Conservation (phyloP, 495 filamentous ascomycete species). For the Talaromyces adpressus region DNA sequence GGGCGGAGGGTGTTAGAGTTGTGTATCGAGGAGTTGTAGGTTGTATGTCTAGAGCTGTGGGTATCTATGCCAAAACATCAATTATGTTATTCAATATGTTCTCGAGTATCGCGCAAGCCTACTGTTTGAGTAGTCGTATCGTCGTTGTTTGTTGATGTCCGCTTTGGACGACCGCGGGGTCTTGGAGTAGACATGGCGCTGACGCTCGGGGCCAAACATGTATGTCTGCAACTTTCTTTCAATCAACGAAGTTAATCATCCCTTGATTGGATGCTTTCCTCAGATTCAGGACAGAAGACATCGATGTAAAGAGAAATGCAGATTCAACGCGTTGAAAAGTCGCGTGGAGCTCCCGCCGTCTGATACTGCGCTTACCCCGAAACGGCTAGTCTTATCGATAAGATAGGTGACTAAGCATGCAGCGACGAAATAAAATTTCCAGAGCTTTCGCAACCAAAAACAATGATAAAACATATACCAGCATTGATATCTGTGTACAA, state of each 20-base stretch:
- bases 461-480: not conserved
- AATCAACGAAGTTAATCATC: not conserved
- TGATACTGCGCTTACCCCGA: not conserved
- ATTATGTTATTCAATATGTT: not conserved
- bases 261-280: not conserved
- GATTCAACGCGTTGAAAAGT: constrained; percentile 4
- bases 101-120: not conserved
- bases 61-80: not conserved
- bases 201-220: not conserved
- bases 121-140: constrained; percentile 2
- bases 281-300: not conserved
- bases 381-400: constrained; percentile 28
- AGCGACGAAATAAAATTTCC: constrained; percentile 8
- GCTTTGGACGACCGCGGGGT: constrained; percentile 20
- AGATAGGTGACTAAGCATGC: constrained; percentile 23
- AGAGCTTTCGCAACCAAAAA: not conserved
- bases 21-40: constrained; percentile 34
- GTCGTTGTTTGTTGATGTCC: constrained; percentile 5
- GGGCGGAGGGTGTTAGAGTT: constrained; percentile 24
- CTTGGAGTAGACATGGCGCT: constrained; percentile 30
- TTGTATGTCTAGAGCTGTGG: not conserved
- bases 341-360: constrained; percentile 13
- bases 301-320: not conserved
- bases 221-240: not conserved
- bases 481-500: not conserved